Percentiles rank a stretch among this genome's conserved stretches.
phyloP scores from a whole-genome alignment of 805 yeast genomes.

The Candida railenensis region DNA sequence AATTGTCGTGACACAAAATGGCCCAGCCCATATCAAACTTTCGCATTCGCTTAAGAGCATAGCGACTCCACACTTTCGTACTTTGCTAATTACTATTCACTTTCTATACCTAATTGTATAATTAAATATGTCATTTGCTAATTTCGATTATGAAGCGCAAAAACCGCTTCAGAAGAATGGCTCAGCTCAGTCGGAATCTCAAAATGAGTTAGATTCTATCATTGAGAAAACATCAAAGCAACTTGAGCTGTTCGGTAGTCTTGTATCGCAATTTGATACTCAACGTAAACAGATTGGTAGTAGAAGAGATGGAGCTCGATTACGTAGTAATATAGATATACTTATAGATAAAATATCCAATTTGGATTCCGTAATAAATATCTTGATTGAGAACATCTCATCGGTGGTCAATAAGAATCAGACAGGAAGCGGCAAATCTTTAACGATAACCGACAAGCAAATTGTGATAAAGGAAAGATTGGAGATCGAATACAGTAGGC shows the following conservation, averaged over 20 bases:
- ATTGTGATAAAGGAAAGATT: conserved; percentile 51
- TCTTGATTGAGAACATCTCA: conserved; percentile 27
- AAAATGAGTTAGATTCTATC: conserved; percentile 31
- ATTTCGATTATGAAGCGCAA: conserved; percentile 52
- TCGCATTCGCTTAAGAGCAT: too few relatives aligned
- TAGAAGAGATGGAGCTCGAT: conserved; percentile 40
- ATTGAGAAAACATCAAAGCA: conserved; percentile 37
- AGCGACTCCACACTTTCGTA: too few relatives aligned
- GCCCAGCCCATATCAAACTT: too few relatives aligned
- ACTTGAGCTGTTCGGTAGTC: conserved; percentile 45
- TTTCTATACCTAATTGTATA: too few relatives aligned
- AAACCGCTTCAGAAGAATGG: conserved; percentile 13
- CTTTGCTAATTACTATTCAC: too few relatives aligned
- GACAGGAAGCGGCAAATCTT: conserved; percentile 13
- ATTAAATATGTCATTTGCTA: conserved; percentile 53
- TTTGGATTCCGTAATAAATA: conserved; percentile 30
- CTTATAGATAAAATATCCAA: conserved; percentile 29
- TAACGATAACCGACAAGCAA: conserved; percentile 34
- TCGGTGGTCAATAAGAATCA: conserved; percentile 26
- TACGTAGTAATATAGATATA: conserved; percentile 36
- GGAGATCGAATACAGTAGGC: conserved; percentile 52
- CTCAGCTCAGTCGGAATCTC: conserved; percentile 7
- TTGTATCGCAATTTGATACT: conserved; percentile 50
- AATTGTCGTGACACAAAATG: too few relatives aligned
- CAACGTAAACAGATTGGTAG: conserved; percentile 53